Base-by-base conservation (phyloP, 495 filamentous ascomycete genomes). In the Xeromyces bisporus region DNA sequence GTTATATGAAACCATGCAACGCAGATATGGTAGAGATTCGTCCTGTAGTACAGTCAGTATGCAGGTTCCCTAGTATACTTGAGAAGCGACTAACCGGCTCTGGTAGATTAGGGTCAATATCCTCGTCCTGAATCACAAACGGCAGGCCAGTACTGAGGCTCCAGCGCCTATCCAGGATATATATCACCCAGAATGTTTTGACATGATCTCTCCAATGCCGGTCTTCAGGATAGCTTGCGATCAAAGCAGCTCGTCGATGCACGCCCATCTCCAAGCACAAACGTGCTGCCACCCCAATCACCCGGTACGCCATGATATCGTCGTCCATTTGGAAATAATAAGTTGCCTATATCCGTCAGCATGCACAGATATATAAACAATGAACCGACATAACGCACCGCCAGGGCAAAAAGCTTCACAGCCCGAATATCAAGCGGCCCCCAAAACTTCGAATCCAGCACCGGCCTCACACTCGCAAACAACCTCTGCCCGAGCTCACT, bases 261-360 rank as follows among this genome's bases (percentile, higher is more conserved):
- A 92, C 57, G 4, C 83, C 83, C 29, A 87, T 56, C 49, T 89
- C 80, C 3, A 89, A 58, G 36, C 80, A 86, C 51, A 83, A 69
- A 0, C 81, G 68, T 5, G 73, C 67, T 7, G 78, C 71, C 29
- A 83, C 58, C 7, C 83, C 83, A 38, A 83, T 80, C 11, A 82
- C 56, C 1, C 83, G 67, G 69, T 83, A 92, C 5, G 77, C 76
- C 38, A 82, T 67, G 2, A 73, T 63, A 50, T 92, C 83, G 40
- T 89, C 77, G 33, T 80, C 80, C 13, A 67, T 71, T 30, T 87
- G 73, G 37, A 82, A 92, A 43, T 84, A 67, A 53, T 91, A 93
- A 28, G 81, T 86, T 12, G 78, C 80, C 76, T 81, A 23, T 31
- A 12, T 24, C 10, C 4, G 16, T 34, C 16, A 45, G 32, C 16